Evolutionary conservation across 768 basidiomycete genomes (phyloP), one percentile per base, ranked within the genome.

Genomic region (Pholiota microspora): DNA sequence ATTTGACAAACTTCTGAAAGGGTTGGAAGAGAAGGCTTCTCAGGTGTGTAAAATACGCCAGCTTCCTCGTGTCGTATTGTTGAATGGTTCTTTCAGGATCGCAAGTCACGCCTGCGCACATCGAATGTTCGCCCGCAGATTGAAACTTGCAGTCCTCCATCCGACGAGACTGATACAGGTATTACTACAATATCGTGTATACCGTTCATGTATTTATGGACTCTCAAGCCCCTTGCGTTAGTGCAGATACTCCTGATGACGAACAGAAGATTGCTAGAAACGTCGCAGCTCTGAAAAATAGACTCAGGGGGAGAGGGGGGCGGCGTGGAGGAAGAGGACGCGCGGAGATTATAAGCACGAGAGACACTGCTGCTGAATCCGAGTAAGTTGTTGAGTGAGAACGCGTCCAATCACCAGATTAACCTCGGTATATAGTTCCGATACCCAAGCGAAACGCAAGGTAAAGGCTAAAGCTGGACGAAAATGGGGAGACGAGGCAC

Each of bases 261-360:
- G 93, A 92, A 54, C 89, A 96, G 65, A 86, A 94, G 62, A 98
- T 98, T 57, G 86, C 95, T 3, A 80, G 91, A 60, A 97, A 95
- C 64, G 90, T 97, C 1, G 88, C 94, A 61, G 92, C 91, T 0
- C 77, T 99, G 51, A 97, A 95, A 70, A 86, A 81, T 49, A 80
- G 92, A 28, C 71, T 97, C 47, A 89, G 92, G 51, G 89, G 89
- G 24, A 77, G 87, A 49, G 88, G 86, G 0, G 83, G 82, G 2
- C 73, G 83, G 55, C 78, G 84, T 53, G 77, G 80, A 16, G 77
- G 81, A 42, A 76, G 79, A 52, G 72, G 83, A 54, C 71, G 79
- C 56, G 73, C 77, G 53, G 76, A 73, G 21, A 53, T 68, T 36
- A 80, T 77, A 27, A 79, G 75, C 63, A 85, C 84, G 48, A 74